Percentiles rank a stretch among this genome's conserved stretches.
Conservation (phyloP, 495 filamentous ascomycete genomes). For the Tuber borchii region DNA sequence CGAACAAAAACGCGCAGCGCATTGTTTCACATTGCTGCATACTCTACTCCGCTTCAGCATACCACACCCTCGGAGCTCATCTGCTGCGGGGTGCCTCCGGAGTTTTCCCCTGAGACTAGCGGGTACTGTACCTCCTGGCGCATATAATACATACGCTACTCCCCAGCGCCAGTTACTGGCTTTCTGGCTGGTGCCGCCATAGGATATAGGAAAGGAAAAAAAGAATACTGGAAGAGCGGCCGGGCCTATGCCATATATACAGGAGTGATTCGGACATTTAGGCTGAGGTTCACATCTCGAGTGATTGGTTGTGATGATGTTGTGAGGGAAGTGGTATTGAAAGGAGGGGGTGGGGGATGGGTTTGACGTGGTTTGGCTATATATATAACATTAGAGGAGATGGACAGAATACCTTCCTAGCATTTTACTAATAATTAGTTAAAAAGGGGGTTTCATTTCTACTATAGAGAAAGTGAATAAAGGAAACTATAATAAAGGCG, state of each 20-base stretch:
- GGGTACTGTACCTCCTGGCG: neutral
- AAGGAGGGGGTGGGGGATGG: neutral
- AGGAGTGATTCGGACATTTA: neutral
- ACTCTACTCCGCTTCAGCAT: neutral
- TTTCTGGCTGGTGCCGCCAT: neutral
- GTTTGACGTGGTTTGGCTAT: neutral
- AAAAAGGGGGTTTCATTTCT: neutral
- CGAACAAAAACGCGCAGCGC: neutral
- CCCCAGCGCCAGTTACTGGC: neutral
- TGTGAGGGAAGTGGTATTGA: neutral
- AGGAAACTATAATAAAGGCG: neutral
- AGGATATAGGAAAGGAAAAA: neutral
- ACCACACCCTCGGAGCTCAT: neutral
- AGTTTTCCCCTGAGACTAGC: neutral
- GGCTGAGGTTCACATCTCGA: neutral
- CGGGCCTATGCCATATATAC: neutral
- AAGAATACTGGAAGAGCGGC: neutral
- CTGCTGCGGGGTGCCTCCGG: neutral
- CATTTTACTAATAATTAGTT: neutral
- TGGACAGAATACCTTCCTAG: neutral
- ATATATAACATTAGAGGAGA: too few relatives aligned
- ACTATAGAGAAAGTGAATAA: neutral
- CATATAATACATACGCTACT: neutral
- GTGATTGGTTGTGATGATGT: neutral
- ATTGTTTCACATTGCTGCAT: too few relatives aligned